Evolutionary conservation across 2,329 filamentous ascomycete species (phyloP).

Genomic region (Magnaporthiopsis incrustans): DNA sequence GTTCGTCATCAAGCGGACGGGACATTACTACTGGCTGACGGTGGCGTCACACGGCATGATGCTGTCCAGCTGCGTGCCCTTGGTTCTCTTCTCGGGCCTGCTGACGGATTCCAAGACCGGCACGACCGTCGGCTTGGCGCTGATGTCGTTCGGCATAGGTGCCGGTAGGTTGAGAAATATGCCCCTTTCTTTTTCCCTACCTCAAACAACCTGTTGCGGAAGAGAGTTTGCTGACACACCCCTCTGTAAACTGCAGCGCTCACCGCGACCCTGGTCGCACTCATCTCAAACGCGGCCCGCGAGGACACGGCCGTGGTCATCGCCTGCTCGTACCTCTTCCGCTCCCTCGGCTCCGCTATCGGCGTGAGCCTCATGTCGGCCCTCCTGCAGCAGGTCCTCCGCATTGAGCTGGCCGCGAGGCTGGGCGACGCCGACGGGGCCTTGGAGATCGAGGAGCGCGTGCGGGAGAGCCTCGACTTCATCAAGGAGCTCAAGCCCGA

Average conservation of each 20-base stretch:
- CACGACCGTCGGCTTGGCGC: conserved; percentile 20
- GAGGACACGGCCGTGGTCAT: conserved; percentile 68
- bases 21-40: conserved; percentile 64
- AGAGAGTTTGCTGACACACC: too few species aligned
- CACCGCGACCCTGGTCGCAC: conserved; percentile 62
- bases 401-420: conserved; percentile 43
- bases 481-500: conserved; percentile 56
- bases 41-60: conserved; percentile 45
- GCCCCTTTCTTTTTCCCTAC: neutral
- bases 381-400: conserved; percentile 61
- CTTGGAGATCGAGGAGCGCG: conserved; percentile 57
- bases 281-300: conserved; percentile 60
- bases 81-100: conserved; percentile 50
- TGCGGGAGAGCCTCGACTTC: conserved; percentile 62
- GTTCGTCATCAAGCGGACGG: conserved; percentile 60
- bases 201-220: conserved; percentile 31
- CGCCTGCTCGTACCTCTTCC: conserved; percentile 75
- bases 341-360: conserved; percentile 67
- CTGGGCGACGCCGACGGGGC: conserved; percentile 52
- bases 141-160: conserved; percentile 23
- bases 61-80: conserved; percentile 42
- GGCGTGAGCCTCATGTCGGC: conserved; percentile 66
- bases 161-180: conserved; percentile 20
- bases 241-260: conserved; percentile 38
- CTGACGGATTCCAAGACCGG: conserved; percentile 38